Base-by-base conservation (phyloP, 2,329 filamentous ascomycete species). In the Sporothrix luriei region DNA sequence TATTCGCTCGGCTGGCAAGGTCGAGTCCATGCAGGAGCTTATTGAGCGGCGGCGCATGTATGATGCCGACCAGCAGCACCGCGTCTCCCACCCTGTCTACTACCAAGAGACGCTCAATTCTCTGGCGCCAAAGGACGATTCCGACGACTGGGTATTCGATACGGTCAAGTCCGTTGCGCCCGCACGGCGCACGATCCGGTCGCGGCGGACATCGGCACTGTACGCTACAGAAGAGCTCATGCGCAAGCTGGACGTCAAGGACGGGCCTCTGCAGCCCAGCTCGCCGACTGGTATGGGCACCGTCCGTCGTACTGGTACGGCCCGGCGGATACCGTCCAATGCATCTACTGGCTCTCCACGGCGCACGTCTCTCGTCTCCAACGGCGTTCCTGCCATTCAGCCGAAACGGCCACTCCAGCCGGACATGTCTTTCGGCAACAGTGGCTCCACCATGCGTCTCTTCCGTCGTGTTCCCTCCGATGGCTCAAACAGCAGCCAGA, bases 131-230 rank as follows among this genome's bases (percentile, higher is more conserved):
- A 88, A 84, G 73, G 83, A 87, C 49, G 90, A 93, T 5, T 84
- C 91, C 19, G 93, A 97, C 73, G 94, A 92, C 73, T 98, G 94
- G 94, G 90, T 97, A 2, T 98, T 98, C 77, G 94, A 97, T 76
- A 98, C 94, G 0, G 89, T 98, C 76, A 95, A 92, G 78, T 92
- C 91, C 0, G 83, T 90, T 43, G 84, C 82, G 4, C 84, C 62
- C 29, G 43, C 48, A 24, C 87, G 85, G 51, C 79, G 82, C 16
- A 82, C 82, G 0, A 67, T 74, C 2, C 85, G 82, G 75, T 79
- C 82, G 62, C 82, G 86, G 68, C 87, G 87, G 71, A 82, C 86
- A 4, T 88, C 86, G 0, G 84, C 85, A 6, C 83, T 87, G 49
- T 83, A 85, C 72, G 79, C 82, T 51, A 83, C 84, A n/a, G 87